Percentiles rank a stretch among this genome's conserved stretches.
Conservation (phyloP, 176 grass and related monocot genomes). For the Aegilops tauschii region DNA sequence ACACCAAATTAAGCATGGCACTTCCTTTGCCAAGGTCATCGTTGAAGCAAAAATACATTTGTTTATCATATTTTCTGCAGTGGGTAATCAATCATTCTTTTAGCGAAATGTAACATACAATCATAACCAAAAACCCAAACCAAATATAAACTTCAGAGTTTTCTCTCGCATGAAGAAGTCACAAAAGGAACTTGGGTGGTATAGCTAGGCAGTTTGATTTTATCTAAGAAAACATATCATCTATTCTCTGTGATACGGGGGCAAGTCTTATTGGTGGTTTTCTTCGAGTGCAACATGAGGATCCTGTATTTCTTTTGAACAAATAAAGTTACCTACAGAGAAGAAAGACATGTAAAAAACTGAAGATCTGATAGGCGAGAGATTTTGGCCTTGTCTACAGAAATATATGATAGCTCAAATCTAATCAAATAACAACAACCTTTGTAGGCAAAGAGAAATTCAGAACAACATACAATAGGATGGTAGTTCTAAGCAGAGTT, state of each 20-base stretch:
- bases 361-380: neutral
- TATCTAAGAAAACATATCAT: conserved; percentile 63
- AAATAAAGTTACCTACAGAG: neutral
- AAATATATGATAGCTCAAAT: neutral
- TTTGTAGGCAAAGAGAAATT: too few relatives aligned
- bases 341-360: neutral
- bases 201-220: conserved; percentile 54
- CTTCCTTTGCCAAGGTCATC: too few relatives aligned
- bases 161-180: conserved; percentile 65
- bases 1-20: too few relatives aligned
- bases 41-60: too few relatives aligned
- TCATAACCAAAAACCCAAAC: neutral
- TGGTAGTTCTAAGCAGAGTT: too few relatives aligned
- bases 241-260: conserved; percentile 43
- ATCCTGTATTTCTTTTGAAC: conserved; percentile 36
- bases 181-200: conserved; percentile 62
- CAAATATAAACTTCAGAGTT: conserved; percentile 80
- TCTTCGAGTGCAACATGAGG: conserved; percentile 65
- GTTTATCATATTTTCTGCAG: too few relatives aligned
- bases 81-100: too few relatives aligned
- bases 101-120: too few relatives aligned
- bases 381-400: neutral
- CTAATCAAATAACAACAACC: neutral
- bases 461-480: too few relatives aligned
- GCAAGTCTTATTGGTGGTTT: conserved; percentile 42